A percentile compares a stretch with the other conserved stretches of the same genome.
Evolutionary conservation across 345 rosid species (phyloP).

Genomic region (Isatis tinctoria): DNA sequence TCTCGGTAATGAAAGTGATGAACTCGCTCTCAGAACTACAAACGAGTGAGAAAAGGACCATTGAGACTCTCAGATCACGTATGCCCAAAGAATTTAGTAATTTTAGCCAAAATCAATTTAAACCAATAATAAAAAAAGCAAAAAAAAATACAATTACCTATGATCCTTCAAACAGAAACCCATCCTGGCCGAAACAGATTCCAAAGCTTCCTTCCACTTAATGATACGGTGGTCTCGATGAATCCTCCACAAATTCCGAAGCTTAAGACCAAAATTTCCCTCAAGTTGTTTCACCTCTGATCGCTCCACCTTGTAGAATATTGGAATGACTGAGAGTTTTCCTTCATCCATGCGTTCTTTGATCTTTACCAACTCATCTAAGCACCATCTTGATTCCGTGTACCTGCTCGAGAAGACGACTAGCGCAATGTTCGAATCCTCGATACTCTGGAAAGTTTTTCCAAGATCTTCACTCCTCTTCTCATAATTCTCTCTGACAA

Average conservation of each 20-base stretch:
- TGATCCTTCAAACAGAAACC: not conserved
- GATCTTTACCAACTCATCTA: constrained; percentile 1
- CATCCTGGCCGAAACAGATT: not conserved
- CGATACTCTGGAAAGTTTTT: not conserved
- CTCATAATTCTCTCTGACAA: not conserved
- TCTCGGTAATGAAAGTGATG: not conserved
- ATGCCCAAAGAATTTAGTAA: too few relatives aligned
- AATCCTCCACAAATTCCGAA: not conserved
- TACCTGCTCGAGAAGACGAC: constrained; percentile 1
- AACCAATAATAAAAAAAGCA: not conserved
- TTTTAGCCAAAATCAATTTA: not conserved
- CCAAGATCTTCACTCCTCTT: not conserved
- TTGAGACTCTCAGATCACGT: too few relatives aligned
- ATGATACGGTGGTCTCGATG: not conserved
- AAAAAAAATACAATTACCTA: not conserved
- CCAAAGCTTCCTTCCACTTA: constrained; percentile 6
- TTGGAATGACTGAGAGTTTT: not conserved
- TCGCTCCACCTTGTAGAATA: constrained; percentile 2
- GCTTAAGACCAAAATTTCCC: not conserved
- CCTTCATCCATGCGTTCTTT: constrained; percentile 9
- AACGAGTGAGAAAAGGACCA: too few relatives aligned
- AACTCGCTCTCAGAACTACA: not conserved
- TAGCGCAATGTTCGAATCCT: constrained; percentile 1
- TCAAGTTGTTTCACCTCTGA: not conserved
- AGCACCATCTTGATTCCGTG: not conserved